phyloP scores from a whole-genome alignment of 2,329 filamentous ascomycete species.

The Coniochaeta sp. region DNA sequence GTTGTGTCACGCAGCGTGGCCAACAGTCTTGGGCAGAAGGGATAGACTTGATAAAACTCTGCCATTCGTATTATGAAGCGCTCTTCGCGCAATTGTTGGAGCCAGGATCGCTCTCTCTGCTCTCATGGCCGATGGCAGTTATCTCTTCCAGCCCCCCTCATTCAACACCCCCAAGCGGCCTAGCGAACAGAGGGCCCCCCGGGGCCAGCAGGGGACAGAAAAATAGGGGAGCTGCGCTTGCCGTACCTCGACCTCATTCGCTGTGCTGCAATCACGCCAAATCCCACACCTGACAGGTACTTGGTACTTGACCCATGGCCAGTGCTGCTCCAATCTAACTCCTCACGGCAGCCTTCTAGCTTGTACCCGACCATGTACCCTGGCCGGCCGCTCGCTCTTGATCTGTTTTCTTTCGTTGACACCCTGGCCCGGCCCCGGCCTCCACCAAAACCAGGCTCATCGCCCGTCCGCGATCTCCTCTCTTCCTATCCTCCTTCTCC shows the following conservation, averaged over 20 bases:
- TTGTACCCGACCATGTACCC: background rate
- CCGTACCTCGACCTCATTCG: background rate
- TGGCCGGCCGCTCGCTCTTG: background rate
- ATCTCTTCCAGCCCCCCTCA: background rate
- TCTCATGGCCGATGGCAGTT: background rate
- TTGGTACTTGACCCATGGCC: background rate
- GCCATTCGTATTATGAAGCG: background rate
- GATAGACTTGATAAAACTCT: background rate
- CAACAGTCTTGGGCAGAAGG: background rate
- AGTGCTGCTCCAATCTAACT: background rate
- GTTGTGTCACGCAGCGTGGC: background rate
- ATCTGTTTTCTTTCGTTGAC: slow-evolving; percentile 2
- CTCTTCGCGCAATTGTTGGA: background rate
- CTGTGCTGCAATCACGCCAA: background rate
- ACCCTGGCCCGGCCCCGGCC: background rate
- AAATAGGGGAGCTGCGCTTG: background rate
- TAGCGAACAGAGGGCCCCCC: background rate
- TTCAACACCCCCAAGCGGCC: background rate
- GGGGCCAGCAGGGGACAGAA: background rate
- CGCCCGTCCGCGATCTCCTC: slow-evolving; percentile 6
- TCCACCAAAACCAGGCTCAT: slow-evolving; percentile 3
- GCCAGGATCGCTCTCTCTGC: background rate
- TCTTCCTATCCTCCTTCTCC: slow-evolving; percentile 9
- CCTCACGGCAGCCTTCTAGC: background rate
- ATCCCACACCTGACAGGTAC: background rate